Percentiles rank a stretch among this genome's conserved stretches.
Conservation (phyloP, 352 stramenopile genomes). For the Lagenidium giganteum region DNA sequence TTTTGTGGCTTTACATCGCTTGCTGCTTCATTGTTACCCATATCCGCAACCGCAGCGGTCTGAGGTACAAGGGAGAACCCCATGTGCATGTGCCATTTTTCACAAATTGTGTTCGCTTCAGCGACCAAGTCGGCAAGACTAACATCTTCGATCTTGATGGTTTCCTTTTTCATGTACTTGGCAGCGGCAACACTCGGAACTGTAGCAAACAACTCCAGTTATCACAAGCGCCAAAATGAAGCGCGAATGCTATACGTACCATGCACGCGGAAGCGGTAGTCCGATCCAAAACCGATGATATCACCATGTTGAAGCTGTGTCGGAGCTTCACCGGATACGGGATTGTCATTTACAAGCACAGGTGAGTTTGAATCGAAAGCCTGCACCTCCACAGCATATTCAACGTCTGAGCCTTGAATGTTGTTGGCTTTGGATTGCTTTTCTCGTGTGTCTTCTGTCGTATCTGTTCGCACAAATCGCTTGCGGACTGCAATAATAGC, state of each 20-base stretch:
- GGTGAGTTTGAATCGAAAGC: not conserved
- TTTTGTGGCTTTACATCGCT: not conserved
- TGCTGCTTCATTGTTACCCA: not conserved
- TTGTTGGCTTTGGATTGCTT: no score
- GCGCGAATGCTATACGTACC: conserved; percentile 9
- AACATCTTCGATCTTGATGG: no score
- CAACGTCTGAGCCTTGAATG: conserved; percentile 1
- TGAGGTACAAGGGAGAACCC: conserved; percentile 18
- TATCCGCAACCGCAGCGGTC: conserved; percentile 9
- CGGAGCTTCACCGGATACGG: not conserved
- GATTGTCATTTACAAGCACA: conserved; percentile 12
- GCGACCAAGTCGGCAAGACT: conserved; percentile 22
- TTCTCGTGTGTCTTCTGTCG: no score
- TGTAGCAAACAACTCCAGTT: not conserved
- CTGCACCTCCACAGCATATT: conserved; percentile 17
- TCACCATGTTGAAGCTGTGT: conserved; percentile 14
- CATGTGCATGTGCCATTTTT: conserved; percentile 44
- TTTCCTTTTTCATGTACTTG: no score
- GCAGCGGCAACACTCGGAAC: conserved; percentile 11
- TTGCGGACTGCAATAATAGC: no score
- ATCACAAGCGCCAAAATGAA: not conserved
- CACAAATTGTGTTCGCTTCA: conserved; percentile 59
- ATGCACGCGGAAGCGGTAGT: conserved; percentile 13
- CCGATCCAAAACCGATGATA: conserved; percentile 5
- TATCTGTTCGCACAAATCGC: no score